Evolutionary conservation across 1,139 yeast species (phyloP).

Genomic region (Kodamaea plutei): DNA sequence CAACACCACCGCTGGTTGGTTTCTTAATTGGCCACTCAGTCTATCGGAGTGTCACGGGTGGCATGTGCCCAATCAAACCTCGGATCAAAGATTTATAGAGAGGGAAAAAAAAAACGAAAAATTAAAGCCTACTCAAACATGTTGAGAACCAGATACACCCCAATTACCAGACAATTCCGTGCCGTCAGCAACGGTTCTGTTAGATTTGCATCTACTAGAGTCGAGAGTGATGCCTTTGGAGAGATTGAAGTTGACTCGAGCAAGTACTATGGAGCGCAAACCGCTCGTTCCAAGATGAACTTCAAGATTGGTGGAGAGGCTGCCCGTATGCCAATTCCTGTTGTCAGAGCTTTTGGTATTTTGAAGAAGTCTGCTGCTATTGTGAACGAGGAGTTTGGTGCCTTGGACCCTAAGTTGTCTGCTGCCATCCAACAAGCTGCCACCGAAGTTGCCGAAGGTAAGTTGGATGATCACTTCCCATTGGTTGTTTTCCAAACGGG

Average conservation of each 20-base stretch:
- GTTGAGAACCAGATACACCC: conserved; percentile 4
- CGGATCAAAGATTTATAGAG: too few species aligned
- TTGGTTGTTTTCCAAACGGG: conserved; percentile 98
- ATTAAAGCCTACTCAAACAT: conserved; percentile 1
- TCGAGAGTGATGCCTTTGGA: conserved; percentile 94
- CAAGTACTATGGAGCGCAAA: conserved; percentile 97
- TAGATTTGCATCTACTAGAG: conserved; percentile 42
- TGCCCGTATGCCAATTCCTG: conserved; percentile 87
- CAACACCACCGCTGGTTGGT: too few species aligned
- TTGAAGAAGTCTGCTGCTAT: conserved; percentile 93
- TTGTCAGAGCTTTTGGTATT: conserved; percentile 87
- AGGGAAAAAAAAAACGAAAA: too few species aligned
- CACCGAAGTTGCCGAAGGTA: conserved; percentile 89
- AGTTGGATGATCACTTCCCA: conserved; percentile 91
- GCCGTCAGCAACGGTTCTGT: conserved; percentile 25
- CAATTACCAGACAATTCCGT: conserved; percentile 15
- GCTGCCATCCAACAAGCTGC: conserved; percentile 91
- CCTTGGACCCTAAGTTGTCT: conserved; percentile 76
- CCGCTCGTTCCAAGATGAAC: conserved; percentile 89
- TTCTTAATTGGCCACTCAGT: too few species aligned
- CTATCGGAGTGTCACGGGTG: too few species aligned
- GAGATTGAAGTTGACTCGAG: conserved; percentile 84
- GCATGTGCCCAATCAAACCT: too few species aligned
- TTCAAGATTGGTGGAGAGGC: conserved; percentile 93
- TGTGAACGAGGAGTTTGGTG: conserved; percentile 79